Percentiles rank a stretch among this genome's conserved stretches.
Conservation (phyloP, 768 basidiomycete genomes). For the Cyclocybe aegerita region DNA sequence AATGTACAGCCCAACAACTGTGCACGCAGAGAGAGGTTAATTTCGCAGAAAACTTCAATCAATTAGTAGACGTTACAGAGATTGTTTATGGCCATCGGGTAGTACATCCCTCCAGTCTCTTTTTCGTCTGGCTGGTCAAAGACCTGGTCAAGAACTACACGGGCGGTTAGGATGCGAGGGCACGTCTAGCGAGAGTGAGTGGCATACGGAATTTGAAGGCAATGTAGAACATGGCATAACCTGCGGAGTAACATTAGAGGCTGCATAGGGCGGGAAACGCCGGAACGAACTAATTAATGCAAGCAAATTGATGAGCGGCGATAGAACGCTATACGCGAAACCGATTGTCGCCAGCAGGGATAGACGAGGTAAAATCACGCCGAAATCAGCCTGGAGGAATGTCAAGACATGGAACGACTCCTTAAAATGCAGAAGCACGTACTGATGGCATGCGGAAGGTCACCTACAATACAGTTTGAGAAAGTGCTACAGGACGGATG, state of each 20-base stretch:
- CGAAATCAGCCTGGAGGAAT: conserved; percentile 45
- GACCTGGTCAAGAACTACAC: conserved; percentile 47
- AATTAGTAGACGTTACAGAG: conserved; percentile 36
- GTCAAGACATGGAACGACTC: not conserved
- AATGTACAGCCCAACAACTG: conserved; percentile 71
- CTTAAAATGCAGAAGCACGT: conserved; percentile 11
- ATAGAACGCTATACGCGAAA: conserved; percentile 60
- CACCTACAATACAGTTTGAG: conserved; percentile 25
- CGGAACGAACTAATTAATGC: conserved; percentile 48
- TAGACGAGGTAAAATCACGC: conserved; percentile 45
- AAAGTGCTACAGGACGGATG: conserved; percentile 12
- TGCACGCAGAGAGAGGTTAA: not conserved
- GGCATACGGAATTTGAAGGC: conserved; percentile 57
- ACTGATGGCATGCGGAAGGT: conserved; percentile 56
- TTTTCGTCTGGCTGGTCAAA: conserved; percentile 50
- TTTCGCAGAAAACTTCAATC: conserved; percentile 20
- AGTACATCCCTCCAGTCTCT: conserved; percentile 48
- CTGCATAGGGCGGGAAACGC: not conserved
- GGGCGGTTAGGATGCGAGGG: not conserved
- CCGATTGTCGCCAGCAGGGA: conserved; percentile 53
- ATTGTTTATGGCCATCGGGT: conserved; percentile 46
- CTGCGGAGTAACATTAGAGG: conserved; percentile 17
- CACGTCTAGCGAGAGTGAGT: not conserved
- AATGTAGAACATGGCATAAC: conserved; percentile 56
- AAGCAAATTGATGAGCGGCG: conserved; percentile 66